Base-by-base conservation (phyloP, 106 monocot genomes). In the Platanthera guangdongensis region DNA sequence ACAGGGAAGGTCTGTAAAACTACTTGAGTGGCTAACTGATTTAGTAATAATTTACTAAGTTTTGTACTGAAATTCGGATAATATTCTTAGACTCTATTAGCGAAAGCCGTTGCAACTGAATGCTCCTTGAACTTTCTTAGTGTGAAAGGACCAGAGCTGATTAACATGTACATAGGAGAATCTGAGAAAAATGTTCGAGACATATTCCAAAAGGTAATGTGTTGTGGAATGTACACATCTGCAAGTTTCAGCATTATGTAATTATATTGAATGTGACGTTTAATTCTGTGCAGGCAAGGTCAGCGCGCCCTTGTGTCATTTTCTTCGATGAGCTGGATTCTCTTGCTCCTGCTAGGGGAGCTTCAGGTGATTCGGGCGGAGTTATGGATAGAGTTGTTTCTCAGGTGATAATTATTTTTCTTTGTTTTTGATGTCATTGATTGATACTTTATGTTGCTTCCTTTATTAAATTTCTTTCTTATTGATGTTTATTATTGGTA, bases 341-440 rank as follows among this genome's bases (percentile, higher is more conserved):
- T 52, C 91, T 99, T 80, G 94, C 94, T 77, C 99, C 99, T 82
- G 99, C 94, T 78, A 84, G 99, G 48, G 99, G 99, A 75, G 94
- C 99, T 7, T 94, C 99, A 62, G 91, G 94, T 55, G 94, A 99
- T 90, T 99, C 99, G 51, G 99, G 92, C 64, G 99, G 99, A 79
- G 99, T 99, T n/a, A 94, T 99, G 99, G 94, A 99, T 47, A 85
- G 99, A 81, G 99, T 99, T 60, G 99, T 99, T 78, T 94, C 99
- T 71, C 99, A 94, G 89, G 99, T 92, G 59, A 76, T 30, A 51
- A 55, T 28, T 32, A 18, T 59, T 68, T 28, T 53, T 47, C 6
- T 55, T 30, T 19, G 19, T 14, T 22, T 8, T 71, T 47, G 0
- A 72, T 71, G 46, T 9, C 9, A 16, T 39, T 50, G 22, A 45